phyloP scores from a whole-genome alignment of 192 early-diverging fungal species.

The Coemansia sp. region DNA sequence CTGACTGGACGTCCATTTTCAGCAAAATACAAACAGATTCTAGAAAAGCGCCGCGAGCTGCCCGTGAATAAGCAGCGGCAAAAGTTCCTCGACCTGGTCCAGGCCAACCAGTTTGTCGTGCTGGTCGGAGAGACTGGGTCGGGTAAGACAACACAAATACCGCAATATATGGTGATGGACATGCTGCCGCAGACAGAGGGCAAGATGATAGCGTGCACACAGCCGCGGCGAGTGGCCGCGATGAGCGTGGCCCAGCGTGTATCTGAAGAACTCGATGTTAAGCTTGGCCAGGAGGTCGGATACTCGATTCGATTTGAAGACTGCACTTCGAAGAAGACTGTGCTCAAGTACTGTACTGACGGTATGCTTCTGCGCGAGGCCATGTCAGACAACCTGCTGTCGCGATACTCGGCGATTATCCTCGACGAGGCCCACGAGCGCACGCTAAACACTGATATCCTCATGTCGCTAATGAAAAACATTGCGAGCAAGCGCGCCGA shows the following conservation, averaged over 20 bases:
- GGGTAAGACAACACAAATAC: slow-evolving; percentile 99
- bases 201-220: slow-evolving; percentile 96
- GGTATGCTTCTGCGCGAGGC: slow-evolving; percentile 99
- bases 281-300: slow-evolving; percentile 93
- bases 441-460: slow-evolving; percentile 92
- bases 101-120: slow-evolving; percentile 91
- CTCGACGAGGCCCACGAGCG: slow-evolving; percentile 99
- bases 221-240: slow-evolving; percentile 98
- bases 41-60: slow-evolving; percentile 80
- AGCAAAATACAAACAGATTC: slow-evolving; percentile 82
- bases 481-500: slow-evolving; percentile 75
- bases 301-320: slow-evolving; percentile 99
- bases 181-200: slow-evolving; percentile 85
- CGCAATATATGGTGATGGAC: slow-evolving; percentile 92
- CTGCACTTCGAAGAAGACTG: slow-evolving; percentile 77
- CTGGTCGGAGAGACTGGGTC: slow-evolving; percentile 97
- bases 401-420: slow-evolving; percentile 91
- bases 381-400: slow-evolving; percentile 87
- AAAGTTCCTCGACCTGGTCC: slow-evolving; percentile 88
- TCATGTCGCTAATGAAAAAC: slow-evolving; percentile 97
- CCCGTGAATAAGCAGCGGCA: slow-evolving; percentile 93
- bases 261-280: slow-evolving; percentile 93
- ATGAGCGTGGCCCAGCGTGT: slow-evolving; percentile 99
- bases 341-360: slow-evolving; percentile 97
- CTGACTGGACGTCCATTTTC: slow-evolving; percentile 80